These are phyloP conservation scores for Mortierella sp. DNA, from an alignment of 371 early-diverging fungal genomes.

Conservation along the genomic window DNA sequence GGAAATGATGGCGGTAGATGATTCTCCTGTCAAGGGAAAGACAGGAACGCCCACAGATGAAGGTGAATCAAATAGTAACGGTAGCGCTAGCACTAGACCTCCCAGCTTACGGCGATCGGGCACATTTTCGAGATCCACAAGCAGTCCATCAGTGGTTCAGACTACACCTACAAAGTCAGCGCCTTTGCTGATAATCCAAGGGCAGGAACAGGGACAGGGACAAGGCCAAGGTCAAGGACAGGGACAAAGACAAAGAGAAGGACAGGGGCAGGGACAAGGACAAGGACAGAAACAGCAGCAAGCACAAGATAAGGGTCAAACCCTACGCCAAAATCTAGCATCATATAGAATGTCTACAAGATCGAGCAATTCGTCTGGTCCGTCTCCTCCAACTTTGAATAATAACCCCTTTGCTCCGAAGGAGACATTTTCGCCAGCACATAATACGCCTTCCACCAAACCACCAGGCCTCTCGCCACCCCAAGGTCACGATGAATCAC, in stretches of 20 bases:
- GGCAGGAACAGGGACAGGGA: not conserved
- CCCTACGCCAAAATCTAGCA: not conserved
- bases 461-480: not conserved
- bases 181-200: not conserved
- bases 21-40: slow-evolving; percentile 31
- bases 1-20: slow-evolving; percentile 27
- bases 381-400: not conserved
- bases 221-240: too few species aligned
- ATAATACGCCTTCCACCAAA: not conserved
- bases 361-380: not conserved
- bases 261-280: not conserved
- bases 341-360: slow-evolving; percentile 8
- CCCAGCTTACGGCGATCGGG: slow-evolving; percentile 23
- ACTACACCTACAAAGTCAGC: slow-evolving; percentile 29
- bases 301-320: not conserved
- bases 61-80: not conserved
- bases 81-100: not conserved
- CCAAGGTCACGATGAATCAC: not conserved
- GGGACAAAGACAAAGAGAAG: too few species aligned
- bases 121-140: slow-evolving; percentile 22
- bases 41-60: not conserved
- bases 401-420: slow-evolving; percentile 17
- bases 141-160: slow-evolving; percentile 43
- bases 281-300: slow-evolving; percentile 1
- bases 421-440: not conserved